phyloP scores from a whole-genome alignment of 768 basidiomycete genomes.

The Suillus tomentosus region DNA sequence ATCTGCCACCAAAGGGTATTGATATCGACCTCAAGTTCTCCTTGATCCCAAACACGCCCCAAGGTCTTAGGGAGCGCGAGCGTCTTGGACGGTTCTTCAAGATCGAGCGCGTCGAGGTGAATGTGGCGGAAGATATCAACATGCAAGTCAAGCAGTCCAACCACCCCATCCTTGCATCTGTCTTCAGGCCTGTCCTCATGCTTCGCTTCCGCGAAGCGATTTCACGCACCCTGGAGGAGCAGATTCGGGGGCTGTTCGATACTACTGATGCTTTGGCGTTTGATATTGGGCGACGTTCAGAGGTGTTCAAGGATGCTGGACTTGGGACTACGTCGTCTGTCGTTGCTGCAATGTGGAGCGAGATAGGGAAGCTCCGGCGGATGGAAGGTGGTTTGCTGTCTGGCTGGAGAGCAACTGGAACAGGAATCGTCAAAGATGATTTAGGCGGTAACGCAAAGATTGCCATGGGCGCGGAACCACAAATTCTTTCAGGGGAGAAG shows the following conservation, averaged over 20 bases:
- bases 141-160: constrained; percentile 62
- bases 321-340: constrained; percentile 48
- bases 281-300: constrained; percentile 56
- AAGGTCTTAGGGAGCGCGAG: constrained; percentile 47
- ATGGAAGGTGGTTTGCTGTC: constrained; percentile 35
- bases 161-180: constrained; percentile 58
- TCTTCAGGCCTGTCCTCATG: constrained; percentile 65
- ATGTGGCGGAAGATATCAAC: constrained; percentile 57
- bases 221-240: constrained; percentile 56
- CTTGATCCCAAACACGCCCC: constrained; percentile 53
- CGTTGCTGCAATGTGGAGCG: constrained; percentile 69
- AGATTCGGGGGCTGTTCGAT: constrained; percentile 53
- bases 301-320: constrained; percentile 69
- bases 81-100: constrained; percentile 52
- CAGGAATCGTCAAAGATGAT: constrained; percentile 61
- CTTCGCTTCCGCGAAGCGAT: constrained; percentile 60
- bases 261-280: constrained; percentile 57
- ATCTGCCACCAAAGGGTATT: constrained; percentile 65
- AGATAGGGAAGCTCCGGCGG: constrained; percentile 58
- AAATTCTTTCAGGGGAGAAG: constrained; percentile 69
- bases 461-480: constrained; percentile 74
- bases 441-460: constrained; percentile 38
- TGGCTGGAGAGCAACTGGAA: constrained; percentile 60
- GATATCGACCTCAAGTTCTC: constrained; percentile 69
- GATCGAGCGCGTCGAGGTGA: constrained; percentile 55